A percentile compares a stretch with the other conserved stretches of the same genome.
phyloP scores from a whole-genome alignment of 371 early-diverging fungal species.

The Circinella umbellata region DNA sequence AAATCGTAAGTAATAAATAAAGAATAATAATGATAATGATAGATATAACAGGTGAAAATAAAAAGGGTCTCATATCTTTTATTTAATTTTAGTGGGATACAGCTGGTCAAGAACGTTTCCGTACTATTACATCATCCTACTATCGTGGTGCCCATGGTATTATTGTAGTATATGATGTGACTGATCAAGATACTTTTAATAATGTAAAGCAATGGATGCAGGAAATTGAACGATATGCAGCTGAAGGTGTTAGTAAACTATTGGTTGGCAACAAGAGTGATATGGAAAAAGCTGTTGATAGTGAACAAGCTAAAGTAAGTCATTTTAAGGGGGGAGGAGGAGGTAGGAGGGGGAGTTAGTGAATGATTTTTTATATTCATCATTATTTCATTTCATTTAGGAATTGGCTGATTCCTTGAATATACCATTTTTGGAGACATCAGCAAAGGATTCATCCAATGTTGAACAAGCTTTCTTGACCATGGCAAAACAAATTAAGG shows the following conservation, averaged over 20 bases:
- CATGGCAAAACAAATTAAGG: conserved; percentile 88
- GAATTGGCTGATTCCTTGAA: conserved; percentile 87
- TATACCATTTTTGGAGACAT: conserved; percentile 94
- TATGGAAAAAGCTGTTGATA: conserved; percentile 85
- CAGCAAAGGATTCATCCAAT: conserved; percentile 92
- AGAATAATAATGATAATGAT: too few species aligned
- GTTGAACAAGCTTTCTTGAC: conserved; percentile 97
- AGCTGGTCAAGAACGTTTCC: conserved; percentile 99
- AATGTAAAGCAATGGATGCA: conserved; percentile 90
- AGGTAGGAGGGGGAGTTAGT: too few species aligned
- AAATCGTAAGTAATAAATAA: conserved; percentile 76
- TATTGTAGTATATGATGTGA: conserved; percentile 98
- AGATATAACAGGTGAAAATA: background rate
- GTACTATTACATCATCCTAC: conserved; percentile 96
- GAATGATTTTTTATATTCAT: background rate
- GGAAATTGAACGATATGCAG: conserved; percentile 80
- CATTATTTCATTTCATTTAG: conserved; percentile 23
- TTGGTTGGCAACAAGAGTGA: conserved; percentile 99
- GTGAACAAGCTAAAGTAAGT: conserved; percentile 69
- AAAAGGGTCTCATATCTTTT: too few species aligned
- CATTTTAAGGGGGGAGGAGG: too few species aligned
- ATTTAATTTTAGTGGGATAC: conserved; percentile 80
- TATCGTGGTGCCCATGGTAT: conserved; percentile 99
- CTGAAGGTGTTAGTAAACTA: conserved; percentile 86
- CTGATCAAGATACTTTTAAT: conserved; percentile 95